Percentiles rank a stretch among this genome's conserved stretches.
Evolutionary conservation across 805 yeast genomes (phyloP).

Genomic region (Saccharomyces cerevisiae): DNA sequence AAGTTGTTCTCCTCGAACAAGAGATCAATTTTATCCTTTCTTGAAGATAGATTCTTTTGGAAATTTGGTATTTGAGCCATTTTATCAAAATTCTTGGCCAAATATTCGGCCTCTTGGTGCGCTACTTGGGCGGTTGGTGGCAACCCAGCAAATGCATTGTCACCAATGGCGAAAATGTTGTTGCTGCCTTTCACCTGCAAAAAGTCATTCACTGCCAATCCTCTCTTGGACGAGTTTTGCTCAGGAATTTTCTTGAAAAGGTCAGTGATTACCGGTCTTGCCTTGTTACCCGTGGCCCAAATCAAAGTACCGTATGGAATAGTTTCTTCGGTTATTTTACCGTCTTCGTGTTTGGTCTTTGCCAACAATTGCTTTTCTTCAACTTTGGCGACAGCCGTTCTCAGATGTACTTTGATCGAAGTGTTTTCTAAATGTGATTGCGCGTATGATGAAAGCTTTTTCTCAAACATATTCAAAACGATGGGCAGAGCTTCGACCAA

Average conservation of each 20-base stretch:
- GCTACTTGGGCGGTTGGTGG: constrained; percentile 98
- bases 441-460: constrained; percentile 37
- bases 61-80: constrained; percentile 34
- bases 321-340: constrained; percentile 44
- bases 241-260: constrained; percentile 65
- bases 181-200: constrained; percentile 74
- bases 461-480: constrained; percentile 53
- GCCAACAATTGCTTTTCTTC: constrained; percentile 66
- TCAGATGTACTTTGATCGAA: constrained; percentile 68
- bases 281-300: constrained; percentile 96
- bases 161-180: constrained; percentile 85
- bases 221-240: constrained; percentile 79
- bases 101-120: constrained; percentile 80
- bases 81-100: constrained; percentile 65
- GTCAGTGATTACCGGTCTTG: constrained; percentile 62
- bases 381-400: constrained; percentile 84
- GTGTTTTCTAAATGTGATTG: constrained; percentile 36
- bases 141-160: constrained; percentile 78
- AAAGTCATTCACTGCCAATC: constrained; percentile 71
- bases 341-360: constrained; percentile 63
- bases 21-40: constrained; percentile 35
- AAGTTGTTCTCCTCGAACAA: constrained; percentile 40
- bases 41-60: constrained; percentile 32
- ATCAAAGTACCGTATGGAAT: constrained; percentile 89
- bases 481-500: constrained; percentile 87